Percentiles rank a stretch among this genome's conserved stretches.
Conservation (phyloP, 2,329 filamentous ascomycete genomes). For the Anthostomella pinea region DNA sequence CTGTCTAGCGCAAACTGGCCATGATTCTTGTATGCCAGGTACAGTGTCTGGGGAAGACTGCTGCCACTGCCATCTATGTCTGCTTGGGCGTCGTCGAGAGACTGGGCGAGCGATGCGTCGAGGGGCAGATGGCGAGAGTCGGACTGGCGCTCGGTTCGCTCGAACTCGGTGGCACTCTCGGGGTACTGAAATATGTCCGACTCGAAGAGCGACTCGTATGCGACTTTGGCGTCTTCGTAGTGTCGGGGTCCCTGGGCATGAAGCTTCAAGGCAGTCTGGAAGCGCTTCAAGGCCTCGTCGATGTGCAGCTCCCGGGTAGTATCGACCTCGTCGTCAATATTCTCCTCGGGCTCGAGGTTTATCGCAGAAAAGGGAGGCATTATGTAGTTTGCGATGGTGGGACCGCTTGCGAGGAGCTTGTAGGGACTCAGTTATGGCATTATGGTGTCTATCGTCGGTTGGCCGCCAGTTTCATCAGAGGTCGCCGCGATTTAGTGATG, state of each 20-base stretch:
- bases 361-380: conserved; percentile 76
- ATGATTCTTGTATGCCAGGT: conserved; percentile 92
- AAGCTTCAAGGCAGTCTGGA: conserved; percentile 85
- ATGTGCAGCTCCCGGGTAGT: conserved; percentile 91
- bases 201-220: conserved; percentile 80
- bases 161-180: conserved; percentile 82
- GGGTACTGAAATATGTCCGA: conserved; percentile 94
- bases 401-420: not conserved
- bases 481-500: too few relatives aligned
- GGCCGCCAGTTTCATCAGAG: too few relatives aligned
- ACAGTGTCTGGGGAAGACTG: conserved; percentile 83
- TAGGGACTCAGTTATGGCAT: not conserved
- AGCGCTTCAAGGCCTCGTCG: conserved; percentile 92
- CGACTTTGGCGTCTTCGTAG: conserved; percentile 72
- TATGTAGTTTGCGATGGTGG: not conserved
- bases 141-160: conserved; percentile 61
- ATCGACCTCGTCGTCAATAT: conserved; percentile 86
- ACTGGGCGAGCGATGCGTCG: conserved; percentile 47
- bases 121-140: conserved; percentile 44
- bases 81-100: conserved; percentile 55
- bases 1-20: conserved; percentile 86
- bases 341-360: conserved; percentile 92
- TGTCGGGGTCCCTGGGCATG: conserved; percentile 81
- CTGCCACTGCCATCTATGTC: conserved; percentile 73
- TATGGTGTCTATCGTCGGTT: not conserved